Evolutionary conservation across 768 basidiomycete species (phyloP).

Genomic region (Boletus sensibilis): DNA sequence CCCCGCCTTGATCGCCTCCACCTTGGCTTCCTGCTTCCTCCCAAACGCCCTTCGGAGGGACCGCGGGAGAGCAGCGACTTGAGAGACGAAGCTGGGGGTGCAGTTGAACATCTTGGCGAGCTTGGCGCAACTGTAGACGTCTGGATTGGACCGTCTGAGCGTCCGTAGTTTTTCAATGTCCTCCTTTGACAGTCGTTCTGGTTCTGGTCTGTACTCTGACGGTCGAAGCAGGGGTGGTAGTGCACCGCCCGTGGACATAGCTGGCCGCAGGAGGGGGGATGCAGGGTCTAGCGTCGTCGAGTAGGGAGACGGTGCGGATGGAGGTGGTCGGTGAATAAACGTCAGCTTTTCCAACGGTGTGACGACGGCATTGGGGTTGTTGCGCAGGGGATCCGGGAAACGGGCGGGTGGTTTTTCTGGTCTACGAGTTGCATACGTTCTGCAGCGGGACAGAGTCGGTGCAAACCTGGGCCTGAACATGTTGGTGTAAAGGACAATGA

Average conservation of each 20-base stretch:
- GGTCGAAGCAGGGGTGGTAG: constrained; percentile 52
- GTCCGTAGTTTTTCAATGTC: constrained; percentile 54
- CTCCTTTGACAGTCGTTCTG: constrained; percentile 48
- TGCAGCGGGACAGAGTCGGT: constrained; percentile 8
- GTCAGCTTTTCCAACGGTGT: constrained; percentile 55
- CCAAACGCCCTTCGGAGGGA: constrained; percentile 44
- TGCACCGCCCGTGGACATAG: constrained; percentile 27
- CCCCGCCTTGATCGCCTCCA: constrained; percentile 45
- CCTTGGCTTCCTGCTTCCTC: constrained; percentile 44
- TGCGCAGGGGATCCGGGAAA: constrained; percentile 55
- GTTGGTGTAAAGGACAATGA: not conserved
- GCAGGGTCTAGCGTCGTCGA: constrained; percentile 68
- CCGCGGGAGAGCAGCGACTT: constrained; percentile 61
- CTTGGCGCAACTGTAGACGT: constrained; percentile 55
- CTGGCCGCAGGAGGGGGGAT: constrained; percentile 64
- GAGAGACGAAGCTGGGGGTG: constrained; percentile 63
- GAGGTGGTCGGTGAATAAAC: constrained; percentile 85
- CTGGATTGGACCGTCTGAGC: constrained; percentile 58
- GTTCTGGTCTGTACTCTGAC: constrained; percentile 32
- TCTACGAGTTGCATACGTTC: constrained; percentile 44
- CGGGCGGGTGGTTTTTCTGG: constrained; percentile 49
- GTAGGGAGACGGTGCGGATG: constrained; percentile 67
- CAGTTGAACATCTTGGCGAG: constrained; percentile 79
- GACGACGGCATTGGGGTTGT: constrained; percentile 52
- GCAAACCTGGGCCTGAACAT: constrained; percentile 26